phyloP scores from a whole-genome alignment of 2,329 filamentous ascomycete species.

The Polychaeton citri region DNA sequence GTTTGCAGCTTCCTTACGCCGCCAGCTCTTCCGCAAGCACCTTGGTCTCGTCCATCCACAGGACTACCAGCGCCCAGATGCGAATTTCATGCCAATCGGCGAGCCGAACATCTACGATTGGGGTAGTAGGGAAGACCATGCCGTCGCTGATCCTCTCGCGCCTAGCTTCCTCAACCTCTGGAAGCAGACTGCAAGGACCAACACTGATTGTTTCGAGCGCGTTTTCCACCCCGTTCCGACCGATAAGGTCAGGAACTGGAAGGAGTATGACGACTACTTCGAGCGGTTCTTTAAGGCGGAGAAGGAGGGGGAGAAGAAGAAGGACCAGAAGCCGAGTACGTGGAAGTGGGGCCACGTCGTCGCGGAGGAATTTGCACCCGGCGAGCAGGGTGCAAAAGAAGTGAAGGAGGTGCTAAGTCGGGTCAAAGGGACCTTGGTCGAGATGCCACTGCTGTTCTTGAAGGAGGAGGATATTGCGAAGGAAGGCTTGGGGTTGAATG shows the following conservation, averaged over 20 bases:
- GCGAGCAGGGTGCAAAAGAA: conserved; percentile 29
- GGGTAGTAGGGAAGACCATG: conserved; percentile 30
- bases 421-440: conserved; percentile 52
- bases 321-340: conserved; percentile 36
- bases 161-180: conserved; percentile 58
- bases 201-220: conserved; percentile 68
- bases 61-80: conserved; percentile 45
- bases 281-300: conserved; percentile 44
- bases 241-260: conserved; percentile 56
- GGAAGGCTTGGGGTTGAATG: conserved; percentile 52
- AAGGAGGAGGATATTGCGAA: conserved; percentile 77
- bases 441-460: conserved; percentile 86
- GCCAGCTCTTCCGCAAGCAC: conserved; percentile 83
- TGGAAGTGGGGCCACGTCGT: conserved; percentile 84
- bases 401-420: conserved; percentile 56
- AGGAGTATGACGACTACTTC: conserved; percentile 61
- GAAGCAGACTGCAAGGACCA: conserved; percentile 57
- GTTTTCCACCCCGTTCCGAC: conserved; percentile 71
- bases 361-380: conserved; percentile 31
- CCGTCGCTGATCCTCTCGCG: conserved; percentile 62
- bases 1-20: conserved; percentile 68
- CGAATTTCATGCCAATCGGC: conserved; percentile 46
- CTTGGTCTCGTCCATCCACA: conserved; percentile 70
- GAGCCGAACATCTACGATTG: conserved; percentile 41
- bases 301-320: conserved; percentile 29